Evolutionary conservation across 805 yeast genomes (phyloP), one percentile per base, ranked within the genome.

Genomic region (Zygoascus bituminiphila): DNA sequence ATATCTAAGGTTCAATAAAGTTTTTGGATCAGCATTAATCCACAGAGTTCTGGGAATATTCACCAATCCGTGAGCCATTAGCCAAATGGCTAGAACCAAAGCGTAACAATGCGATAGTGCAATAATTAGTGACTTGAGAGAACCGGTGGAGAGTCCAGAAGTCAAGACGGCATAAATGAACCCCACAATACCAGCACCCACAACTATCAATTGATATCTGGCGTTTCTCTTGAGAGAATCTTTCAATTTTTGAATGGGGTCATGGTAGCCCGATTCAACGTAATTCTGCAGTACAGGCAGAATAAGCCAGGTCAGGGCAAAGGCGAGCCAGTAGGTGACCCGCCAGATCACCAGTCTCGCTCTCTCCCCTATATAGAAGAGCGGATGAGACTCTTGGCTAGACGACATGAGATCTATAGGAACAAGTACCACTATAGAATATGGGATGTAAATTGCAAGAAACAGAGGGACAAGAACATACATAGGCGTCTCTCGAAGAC

Each of bases 31-130:
- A 51, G 65, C 58, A 8, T 54, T 52, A 33, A 57, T 35, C 64
- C 70, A 65, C 53, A 66, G 53, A 46, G 68, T 62, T 49, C 84
- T 71, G 0, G 95, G 94, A 1, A 85, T 70, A 40, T 75, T 73
- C 15, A 84, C 75, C 44, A 84, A 64, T 0, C 95, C 95, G 62
- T 86, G 89, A 2, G 91, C 85, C 84, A 87, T 79, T 50, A 87
- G 67, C 91, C 93, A 85, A 20, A 84, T 72, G 2, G 91, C 88
- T 29, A 87, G 59, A 1, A 82, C 70, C 59, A 87, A 70, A 0
- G 94, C 77, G 62, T 86, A 87, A 19, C 83, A 79, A 61, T 87
- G 93, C 1, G 93, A 78, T 9, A 84, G 57, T 0, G 93, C 89
- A 52, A 87, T 82, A 17, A 83, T 72, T 65, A 87, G 73, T 25